Evolutionary conservation across 169 alveolate genomes (phyloP).

Genomic region (Toxoplasma gondii): DNA sequence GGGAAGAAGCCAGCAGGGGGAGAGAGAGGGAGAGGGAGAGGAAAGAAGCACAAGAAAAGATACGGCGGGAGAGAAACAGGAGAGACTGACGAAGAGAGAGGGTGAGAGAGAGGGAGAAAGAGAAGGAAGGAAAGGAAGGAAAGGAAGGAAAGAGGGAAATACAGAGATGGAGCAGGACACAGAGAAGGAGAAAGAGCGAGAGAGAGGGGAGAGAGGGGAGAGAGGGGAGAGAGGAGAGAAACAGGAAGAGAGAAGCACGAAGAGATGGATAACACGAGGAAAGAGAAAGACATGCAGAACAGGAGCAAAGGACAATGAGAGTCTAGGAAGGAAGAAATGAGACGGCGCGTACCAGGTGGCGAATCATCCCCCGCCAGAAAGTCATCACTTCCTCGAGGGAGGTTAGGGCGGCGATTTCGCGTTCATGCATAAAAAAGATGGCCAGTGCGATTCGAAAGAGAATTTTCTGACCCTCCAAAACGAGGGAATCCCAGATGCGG

Average conservation of each 20-base stretch:
- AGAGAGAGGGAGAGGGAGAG: background rate
- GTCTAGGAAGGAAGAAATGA: too few relatives aligned
- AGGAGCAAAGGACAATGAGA: too few relatives aligned
- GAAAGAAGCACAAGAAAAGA: constrained; percentile 39
- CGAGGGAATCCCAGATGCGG: constrained; percentile 85
- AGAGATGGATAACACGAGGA: background rate
- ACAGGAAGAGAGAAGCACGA: background rate
- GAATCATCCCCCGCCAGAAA: constrained; percentile 40
- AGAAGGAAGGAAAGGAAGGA: background rate
- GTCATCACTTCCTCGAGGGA: constrained; percentile 66
- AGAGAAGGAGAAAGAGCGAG: background rate
- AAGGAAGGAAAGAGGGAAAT: constrained; percentile 4
- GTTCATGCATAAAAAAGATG: constrained; percentile 27
- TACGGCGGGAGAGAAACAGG: background rate
- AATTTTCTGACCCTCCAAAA: constrained; percentile 86
- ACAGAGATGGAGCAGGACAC: background rate
- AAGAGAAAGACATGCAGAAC: background rate
- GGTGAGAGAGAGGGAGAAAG: constrained; percentile 9
- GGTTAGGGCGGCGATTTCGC: constrained; percentile 34
- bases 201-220: background rate
- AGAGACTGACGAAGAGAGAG: background rate
- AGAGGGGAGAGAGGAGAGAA: too few relatives aligned
- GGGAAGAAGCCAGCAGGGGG: background rate
- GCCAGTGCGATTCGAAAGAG: constrained; percentile 81
- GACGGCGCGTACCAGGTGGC: constrained; percentile 40